Base-by-base conservation (phyloP, 2,329 filamentous ascomycete genomes). In the Chaetomiaceae sp. region DNA sequence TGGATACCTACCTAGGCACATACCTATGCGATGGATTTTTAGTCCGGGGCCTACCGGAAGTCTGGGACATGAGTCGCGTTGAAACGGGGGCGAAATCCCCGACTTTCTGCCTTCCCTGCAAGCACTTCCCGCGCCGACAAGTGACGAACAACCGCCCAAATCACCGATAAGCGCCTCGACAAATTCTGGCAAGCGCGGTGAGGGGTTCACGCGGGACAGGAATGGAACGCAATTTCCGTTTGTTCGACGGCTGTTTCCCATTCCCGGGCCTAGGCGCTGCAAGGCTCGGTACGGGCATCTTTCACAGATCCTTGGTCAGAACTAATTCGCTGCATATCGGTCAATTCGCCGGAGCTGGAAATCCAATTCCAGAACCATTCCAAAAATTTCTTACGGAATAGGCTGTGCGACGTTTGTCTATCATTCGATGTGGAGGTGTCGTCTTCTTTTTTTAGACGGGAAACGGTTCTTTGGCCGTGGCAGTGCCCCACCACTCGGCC, bases 31-130 rank as follows among this genome's bases (percentile, higher is more conserved):
- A 10, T 29, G 18, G 37, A n/a, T 34, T 33, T 32, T 14, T 25
- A 20, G 18, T 20, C 14, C 34, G 25, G 43, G 33, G 38, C 13
- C n/a, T n/a, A 30, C 38, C 33, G 23, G 38, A 18, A 40, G 25
- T 14, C 14, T 16, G 18, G 27, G 13, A n/a, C 52, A 54, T 54
- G 52, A 54, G 29, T 54, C 52, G 41, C 18, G 47, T 50, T 54
- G 52, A 54, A 50, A 54, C 52, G 18, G 36, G 16, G 36, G 9
- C 18, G 10, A n/a, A 32, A 13, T 30, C 8, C 23, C n/a, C n/a
- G n/a, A n/a, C n/a, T n/a, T n/a, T n/a, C n/a, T n/a, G n/a, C n/a
- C n/a, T n/a, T n/a, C n/a, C n/a, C 32, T 11, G 16, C 11, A 16
- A 9, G 27, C 16, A 3, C 23, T 33, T 37, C 7, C n/a, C 32